A percentile compares a stretch with the other conserved stretches of the same genome.
These are phyloP conservation scores for Bryoerythrophyllum caledonicum DNA, from an alignment of 225 moss, liverwort and hornwort species.

Conservation along the genomic window DNA sequence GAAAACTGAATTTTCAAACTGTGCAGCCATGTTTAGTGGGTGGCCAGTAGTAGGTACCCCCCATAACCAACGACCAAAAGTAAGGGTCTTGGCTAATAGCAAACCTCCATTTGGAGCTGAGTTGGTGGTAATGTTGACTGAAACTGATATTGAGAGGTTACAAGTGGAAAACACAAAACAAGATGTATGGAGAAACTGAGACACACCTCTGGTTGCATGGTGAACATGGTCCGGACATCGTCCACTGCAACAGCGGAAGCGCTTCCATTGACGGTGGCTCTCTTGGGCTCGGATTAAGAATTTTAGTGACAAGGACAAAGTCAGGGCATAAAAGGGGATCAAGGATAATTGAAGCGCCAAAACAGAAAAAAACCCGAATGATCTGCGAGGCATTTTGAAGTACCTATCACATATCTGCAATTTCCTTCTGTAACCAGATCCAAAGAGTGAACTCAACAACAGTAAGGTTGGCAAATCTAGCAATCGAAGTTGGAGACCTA, in stretches of 20 bases:
- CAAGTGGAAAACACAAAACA: background rate
- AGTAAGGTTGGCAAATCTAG: background rate
- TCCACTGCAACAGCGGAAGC: conserved; percentile 58
- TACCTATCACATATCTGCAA: background rate
- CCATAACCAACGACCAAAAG: too few species aligned
- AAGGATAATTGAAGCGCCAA: background rate
- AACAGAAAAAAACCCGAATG: background rate
- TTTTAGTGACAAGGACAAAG: background rate
- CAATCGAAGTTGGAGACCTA: too few species aligned
- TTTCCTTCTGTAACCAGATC: background rate
- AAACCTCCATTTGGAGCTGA: too few species aligned
- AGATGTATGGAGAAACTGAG: background rate
- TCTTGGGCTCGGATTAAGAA: conserved; percentile 29
- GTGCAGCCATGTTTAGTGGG: too few species aligned
- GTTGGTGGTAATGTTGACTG: too few species aligned
- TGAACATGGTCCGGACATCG: conserved; percentile 56
- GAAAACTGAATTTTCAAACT: too few species aligned
- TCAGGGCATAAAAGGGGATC: background rate
- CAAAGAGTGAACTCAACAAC: background rate
- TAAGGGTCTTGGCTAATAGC: too few species aligned
- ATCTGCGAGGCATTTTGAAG: background rate
- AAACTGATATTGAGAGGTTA: background rate
- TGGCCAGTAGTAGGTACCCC: too few species aligned
- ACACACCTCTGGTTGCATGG: conserved; percentile 50
- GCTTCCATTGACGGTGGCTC: conserved; percentile 64